phyloP scores from a whole-genome alignment of 2,329 filamentous ascomycete genomes.

The Eutypella sp. region DNA sequence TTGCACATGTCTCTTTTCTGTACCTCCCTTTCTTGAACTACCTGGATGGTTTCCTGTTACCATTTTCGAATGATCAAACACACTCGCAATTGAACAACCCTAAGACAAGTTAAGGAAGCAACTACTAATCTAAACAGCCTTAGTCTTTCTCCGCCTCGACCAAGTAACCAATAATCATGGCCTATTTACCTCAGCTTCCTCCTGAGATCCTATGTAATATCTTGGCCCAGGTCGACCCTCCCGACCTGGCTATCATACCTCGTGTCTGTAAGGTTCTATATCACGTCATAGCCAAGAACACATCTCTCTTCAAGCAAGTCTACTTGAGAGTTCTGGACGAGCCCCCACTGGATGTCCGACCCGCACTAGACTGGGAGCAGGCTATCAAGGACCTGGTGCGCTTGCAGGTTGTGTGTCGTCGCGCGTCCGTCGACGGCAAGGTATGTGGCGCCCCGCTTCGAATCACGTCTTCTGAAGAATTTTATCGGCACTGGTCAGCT shows the following conservation, averaged over 20 bases:
- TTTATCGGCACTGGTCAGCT: not conserved
- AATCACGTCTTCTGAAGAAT: not conserved
- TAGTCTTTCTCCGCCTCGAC: not conserved
- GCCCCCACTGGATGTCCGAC: constrained; percentile 13
- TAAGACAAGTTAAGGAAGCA: not conserved
- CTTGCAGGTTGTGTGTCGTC: constrained; percentile 38
- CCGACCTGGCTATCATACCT: constrained; percentile 50
- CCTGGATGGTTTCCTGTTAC: too few species aligned
- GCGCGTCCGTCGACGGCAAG: constrained; percentile 31
- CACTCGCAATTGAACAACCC: too few species aligned
- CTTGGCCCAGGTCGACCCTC: constrained; percentile 49
- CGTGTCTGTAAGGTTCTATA: constrained; percentile 49
- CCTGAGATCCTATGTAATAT: constrained; percentile 61
- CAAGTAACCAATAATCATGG: constrained; percentile 19
- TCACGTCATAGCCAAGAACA: constrained; percentile 52
- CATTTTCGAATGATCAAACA: too few species aligned
- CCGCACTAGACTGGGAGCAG: constrained; percentile 36
- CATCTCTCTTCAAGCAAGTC: constrained; percentile 54
- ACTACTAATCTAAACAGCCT: not conserved
- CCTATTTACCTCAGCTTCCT: constrained; percentile 42
- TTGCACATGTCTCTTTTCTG: too few species aligned
- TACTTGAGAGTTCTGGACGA: constrained; percentile 55
- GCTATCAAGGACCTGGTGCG: constrained; percentile 40
- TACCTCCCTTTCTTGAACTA: too few species aligned
- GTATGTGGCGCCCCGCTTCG: constrained; percentile 20